Percentiles rank a stretch among this genome's conserved stretches.
These are phyloP conservation scores for Kazachstania bromeliacearum DNA, from an alignment of 805 yeast genomes.

Conservation along the genomic window DNA sequence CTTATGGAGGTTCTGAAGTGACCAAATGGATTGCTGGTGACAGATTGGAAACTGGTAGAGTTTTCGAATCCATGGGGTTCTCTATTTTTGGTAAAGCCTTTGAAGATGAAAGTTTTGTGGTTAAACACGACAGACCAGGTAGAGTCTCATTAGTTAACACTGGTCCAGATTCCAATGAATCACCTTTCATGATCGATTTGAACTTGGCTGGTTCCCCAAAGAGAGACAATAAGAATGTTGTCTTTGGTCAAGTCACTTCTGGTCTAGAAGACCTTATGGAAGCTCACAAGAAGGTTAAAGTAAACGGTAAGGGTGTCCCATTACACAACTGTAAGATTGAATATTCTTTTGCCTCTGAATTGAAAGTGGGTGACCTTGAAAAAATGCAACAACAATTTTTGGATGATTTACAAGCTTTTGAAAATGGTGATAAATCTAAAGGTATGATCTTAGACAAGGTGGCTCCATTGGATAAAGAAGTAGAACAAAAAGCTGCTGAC, in stretches of 20 bases:
- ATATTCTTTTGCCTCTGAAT: slow-evolving; percentile 26
- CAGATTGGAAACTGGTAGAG: slow-evolving; percentile 87
- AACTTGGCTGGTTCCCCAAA: slow-evolving; percentile 34
- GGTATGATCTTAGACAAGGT: slow-evolving; percentile 19
- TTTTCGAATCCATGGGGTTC: slow-evolving; percentile 69
- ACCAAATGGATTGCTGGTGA: slow-evolving; percentile 58
- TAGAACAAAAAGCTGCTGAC: slow-evolving; percentile 16
- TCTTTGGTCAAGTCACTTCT: slow-evolving; percentile 65
- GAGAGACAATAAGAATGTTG: slow-evolving; percentile 60
- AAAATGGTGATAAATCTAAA: slow-evolving; percentile 20
- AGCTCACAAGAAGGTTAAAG: slow-evolving; percentile 47
- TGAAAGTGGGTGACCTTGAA: slow-evolving; percentile 14
- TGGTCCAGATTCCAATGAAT: slow-evolving; percentile 57
- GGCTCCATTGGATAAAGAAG: slow-evolving; percentile 3
- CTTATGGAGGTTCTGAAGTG: slow-evolving; percentile 4
- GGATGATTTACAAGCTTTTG: slow-evolving; percentile 17
- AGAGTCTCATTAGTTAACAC: slow-evolving; percentile 64
- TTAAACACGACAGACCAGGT: slow-evolving; percentile 62
- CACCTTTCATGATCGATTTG: slow-evolving; percentile 63
- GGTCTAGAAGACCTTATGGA: slow-evolving; percentile 54
- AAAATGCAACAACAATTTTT: slow-evolving; percentile 18
- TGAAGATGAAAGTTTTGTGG: slow-evolving; percentile 65
- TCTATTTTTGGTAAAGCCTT: slow-evolving; percentile 70
- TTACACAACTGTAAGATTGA: slow-evolving; percentile 34
- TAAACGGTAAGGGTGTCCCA: slow-evolving; percentile 32